A percentile compares a stretch with the other conserved stretches of the same genome.
phyloP scores from a whole-genome alignment of 108 stramenopile species.

The Cyclotella distinguenda region DNA sequence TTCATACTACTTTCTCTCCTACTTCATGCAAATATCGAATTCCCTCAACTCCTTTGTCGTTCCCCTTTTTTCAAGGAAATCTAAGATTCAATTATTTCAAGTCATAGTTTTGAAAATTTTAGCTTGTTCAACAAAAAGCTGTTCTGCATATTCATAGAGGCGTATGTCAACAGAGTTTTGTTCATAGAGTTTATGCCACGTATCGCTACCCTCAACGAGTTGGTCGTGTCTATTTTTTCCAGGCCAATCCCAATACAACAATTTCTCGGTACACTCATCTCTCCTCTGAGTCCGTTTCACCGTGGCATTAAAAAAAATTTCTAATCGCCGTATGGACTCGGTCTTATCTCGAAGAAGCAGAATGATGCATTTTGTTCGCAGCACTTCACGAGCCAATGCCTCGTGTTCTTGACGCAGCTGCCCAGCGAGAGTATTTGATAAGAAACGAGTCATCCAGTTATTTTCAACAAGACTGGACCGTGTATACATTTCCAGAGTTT shows the following conservation, averaged over 20 bases:
- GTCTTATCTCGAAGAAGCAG: slow-evolving; percentile 40
- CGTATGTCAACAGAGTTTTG: slow-evolving; percentile 44
- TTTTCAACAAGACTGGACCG: slow-evolving; percentile 42
- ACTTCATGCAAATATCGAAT: too few species aligned
- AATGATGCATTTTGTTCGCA: slow-evolving; percentile 43
- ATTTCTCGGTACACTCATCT: slow-evolving; percentile 47
- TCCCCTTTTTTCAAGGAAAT: too few species aligned
- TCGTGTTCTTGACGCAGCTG: slow-evolving; percentile 38
- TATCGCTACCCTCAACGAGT: slow-evolving; percentile 29
- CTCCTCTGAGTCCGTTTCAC: slow-evolving; percentile 23
- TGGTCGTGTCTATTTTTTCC: slow-evolving; percentile 50
- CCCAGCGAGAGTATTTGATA: slow-evolving; percentile 36
- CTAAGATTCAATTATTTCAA: too few species aligned
- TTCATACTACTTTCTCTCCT: too few species aligned
- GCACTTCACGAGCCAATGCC: slow-evolving; percentile 46
- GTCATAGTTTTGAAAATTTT: slow-evolving; percentile 25
- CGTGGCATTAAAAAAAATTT: slow-evolving; percentile 40
- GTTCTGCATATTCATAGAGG: slow-evolving; percentile 47
- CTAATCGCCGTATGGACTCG: slow-evolving; percentile 38
- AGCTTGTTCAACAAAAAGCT: slow-evolving; percentile 49
- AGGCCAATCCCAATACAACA: slow-evolving; percentile 50
- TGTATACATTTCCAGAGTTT: slow-evolving; percentile 45
- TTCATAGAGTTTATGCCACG: slow-evolving; percentile 34
- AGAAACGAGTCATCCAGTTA: slow-evolving; percentile 55
- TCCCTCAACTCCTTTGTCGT: too few species aligned